Conservation (phyloP, 805 yeast genomes). For the Teunomyces tritomae region DNA sequence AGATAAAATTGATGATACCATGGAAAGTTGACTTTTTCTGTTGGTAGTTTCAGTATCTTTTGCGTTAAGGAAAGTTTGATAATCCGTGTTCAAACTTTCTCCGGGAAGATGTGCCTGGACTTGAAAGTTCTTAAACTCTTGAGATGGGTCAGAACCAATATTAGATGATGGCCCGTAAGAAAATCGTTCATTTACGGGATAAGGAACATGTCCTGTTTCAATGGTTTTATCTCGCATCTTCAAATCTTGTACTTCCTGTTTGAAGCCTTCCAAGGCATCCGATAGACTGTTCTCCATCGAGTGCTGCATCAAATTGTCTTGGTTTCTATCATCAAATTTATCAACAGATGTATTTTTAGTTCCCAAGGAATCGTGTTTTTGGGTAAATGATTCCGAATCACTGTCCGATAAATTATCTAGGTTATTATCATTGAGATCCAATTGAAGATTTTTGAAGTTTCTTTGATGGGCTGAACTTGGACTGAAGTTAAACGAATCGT, state of each 20-base stretch:
- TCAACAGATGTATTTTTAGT: constrained; percentile 8
- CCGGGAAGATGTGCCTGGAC: constrained; percentile 7
- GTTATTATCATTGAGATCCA: constrained; percentile 9
- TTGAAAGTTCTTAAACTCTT: constrained; percentile 17
- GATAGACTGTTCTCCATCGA: constrained; percentile 15
- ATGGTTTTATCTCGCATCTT: constrained; percentile 10
- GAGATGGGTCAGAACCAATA: constrained; percentile 6
- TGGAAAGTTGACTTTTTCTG: constrained; percentile 37
- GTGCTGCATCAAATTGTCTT: neutral
- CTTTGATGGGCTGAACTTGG: constrained; percentile 13
- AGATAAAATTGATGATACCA: constrained; percentile 42
- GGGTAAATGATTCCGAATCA: constrained; percentile 6
- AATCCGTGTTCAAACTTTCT: constrained; percentile 21
- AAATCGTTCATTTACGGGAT: constrained; percentile 3
- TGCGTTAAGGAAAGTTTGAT: constrained; percentile 23
- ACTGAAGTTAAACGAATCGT: constrained; percentile 14
- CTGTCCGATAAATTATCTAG: constrained; percentile 7
- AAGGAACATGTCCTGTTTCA: constrained; percentile 3
- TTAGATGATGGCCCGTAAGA: constrained; percentile 9
- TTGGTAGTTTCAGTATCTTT: neutral
- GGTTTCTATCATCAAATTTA: constrained; percentile 1
- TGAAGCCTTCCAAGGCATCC: constrained; percentile 26
- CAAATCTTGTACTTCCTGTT: constrained; percentile 24
- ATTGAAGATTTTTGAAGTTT: constrained; percentile 23
- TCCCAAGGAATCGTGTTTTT: constrained; percentile 6